Evolutionary conservation across 768 basidiomycete genomes (phyloP).

Genomic region (Panaeolus cyanescens): DNA sequence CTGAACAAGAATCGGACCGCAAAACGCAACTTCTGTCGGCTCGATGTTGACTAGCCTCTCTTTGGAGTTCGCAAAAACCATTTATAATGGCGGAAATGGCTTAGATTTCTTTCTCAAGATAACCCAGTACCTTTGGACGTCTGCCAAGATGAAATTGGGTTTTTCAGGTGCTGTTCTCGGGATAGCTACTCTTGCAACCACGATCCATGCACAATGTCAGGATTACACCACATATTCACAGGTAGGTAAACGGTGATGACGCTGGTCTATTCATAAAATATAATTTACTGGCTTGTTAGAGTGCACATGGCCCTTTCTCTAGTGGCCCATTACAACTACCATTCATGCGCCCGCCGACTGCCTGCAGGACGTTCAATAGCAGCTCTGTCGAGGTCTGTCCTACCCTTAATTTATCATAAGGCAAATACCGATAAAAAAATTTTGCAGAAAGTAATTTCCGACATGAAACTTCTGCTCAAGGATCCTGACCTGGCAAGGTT

Average conservation of each 20-base stretch:
- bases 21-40: neutral
- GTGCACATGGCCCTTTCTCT: conserved; percentile 61
- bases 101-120: neutral
- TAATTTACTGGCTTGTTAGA: conserved; percentile 31
- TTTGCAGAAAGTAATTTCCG: conserved; percentile 65
- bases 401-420: neutral
- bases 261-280: conserved; percentile 4
- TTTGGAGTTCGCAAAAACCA: neutral
- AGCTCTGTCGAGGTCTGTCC: conserved; percentile 65
- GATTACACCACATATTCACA: conserved; percentile 64
- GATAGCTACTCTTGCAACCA: conserved; percentile 24
- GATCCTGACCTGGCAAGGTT: conserved; percentile 78
- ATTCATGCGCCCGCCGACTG: conserved; percentile 69
- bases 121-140: conserved; percentile 4
- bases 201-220: conserved; percentile 49
- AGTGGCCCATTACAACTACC: conserved; percentile 64
- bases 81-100: neutral
- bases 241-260: conserved; percentile 40
- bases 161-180: conserved; percentile 11
- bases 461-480: conserved; percentile 71
- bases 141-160: conserved; percentile 15
- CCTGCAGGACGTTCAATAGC: conserved; percentile 77
- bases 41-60: neutral
- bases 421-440: neutral
- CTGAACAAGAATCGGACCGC: neutral